Evolutionary conservation across 306 rosid genomes (phyloP), one percentile per base, ranked within the genome.

Genomic region (Morella rubra): DNA sequence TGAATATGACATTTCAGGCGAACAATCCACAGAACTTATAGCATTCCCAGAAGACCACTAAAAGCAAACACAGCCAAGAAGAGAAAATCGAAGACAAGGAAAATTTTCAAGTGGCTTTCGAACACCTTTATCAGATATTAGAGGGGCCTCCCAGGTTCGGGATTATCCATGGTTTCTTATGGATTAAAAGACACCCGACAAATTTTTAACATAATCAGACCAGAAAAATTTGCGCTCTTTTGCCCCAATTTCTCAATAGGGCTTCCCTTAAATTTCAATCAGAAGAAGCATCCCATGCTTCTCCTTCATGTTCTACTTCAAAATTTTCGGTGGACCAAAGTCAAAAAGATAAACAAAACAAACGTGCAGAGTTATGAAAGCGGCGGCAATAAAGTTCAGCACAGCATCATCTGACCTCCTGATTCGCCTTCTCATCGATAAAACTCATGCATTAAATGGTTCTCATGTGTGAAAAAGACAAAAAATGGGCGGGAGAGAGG

Each of bases 131-230:
- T 27, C 8, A 27, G 44, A 56, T 0, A 32, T 32, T 32, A 32
- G 37, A 2, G 37, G 3, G 37, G 37, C 37, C 32, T 32, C 37
- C 37, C 37, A 32, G 37, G 37, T 32, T 32, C 37, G 37, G 37
- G 53, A 40, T 22, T 27, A 76, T 73, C 79, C 65, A 27, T n/a
- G 69, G 58, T n/a, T 54, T 41, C 27, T 20, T 27, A 42, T 1
- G 59, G 61, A 62, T 47, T 65, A 74, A 51, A 69, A 67, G 72
- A 72, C 61, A 73, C 6, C 22, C 74, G 71, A 27, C 37, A 56
- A 79, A 52, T 59, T 73, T 65, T 73, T 41, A 13, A 19, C 7
- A 46, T 32, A 46, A 47, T 44, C 58, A 64, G 69, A 77, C 49
- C 56, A 75, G 15, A 73, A 41, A 46, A 64, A 54, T 11, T 14